Conservation (phyloP, 2,329 filamentous ascomycete genomes). For the Helicocarpus griseus region DNA sequence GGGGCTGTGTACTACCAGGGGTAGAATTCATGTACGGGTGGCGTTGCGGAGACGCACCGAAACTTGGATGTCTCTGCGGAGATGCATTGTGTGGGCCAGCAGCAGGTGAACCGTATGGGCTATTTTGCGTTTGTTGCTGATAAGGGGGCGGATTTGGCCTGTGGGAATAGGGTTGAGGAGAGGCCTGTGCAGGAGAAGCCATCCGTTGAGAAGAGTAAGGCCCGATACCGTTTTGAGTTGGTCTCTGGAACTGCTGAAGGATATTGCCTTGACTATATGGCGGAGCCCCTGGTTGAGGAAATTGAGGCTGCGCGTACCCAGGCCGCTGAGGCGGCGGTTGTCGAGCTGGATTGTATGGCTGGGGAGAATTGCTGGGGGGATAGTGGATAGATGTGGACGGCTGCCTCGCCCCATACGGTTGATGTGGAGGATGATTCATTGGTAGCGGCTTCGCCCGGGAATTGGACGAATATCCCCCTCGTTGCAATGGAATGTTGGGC, state of each 20-base stretch:
- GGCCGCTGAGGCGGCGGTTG: constrained; percentile 27
- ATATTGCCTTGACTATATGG: constrained; percentile 25
- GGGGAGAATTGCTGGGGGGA: constrained; percentile 21
- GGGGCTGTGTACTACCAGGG: constrained; percentile 16
- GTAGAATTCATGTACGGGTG: constrained; percentile 26
- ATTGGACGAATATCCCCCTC: constrained; percentile 23
- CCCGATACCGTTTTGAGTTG: constrained; percentile 27
- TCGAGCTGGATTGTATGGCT: constrained; percentile 21
- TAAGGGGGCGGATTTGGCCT: constrained; percentile 23
- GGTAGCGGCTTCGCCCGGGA: constrained; percentile 20
- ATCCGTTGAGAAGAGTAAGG: constrained; percentile 23
- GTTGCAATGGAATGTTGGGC: constrained; percentile 17
- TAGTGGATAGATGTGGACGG: constrained; percentile 23
- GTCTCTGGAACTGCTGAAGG: constrained; percentile 32
- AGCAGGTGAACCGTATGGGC: constrained; percentile 20
- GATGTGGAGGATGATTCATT: constrained; percentile 21
- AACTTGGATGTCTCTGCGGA: constrained; percentile 24
- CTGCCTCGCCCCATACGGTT: constrained; percentile 23
- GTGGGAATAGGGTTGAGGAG: constrained; percentile 26
- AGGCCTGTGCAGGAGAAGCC: constrained; percentile 21
- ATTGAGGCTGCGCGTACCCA: constrained; percentile 25
- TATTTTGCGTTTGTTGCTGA: constrained; percentile 12
- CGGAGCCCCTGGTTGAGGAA: constrained; percentile 21
- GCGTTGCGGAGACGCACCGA: constrained; percentile 24
- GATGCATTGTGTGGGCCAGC: constrained; percentile 20